phyloP scores from a whole-genome alignment of 441 rosid genomes.

The Jatropha multifida region DNA sequence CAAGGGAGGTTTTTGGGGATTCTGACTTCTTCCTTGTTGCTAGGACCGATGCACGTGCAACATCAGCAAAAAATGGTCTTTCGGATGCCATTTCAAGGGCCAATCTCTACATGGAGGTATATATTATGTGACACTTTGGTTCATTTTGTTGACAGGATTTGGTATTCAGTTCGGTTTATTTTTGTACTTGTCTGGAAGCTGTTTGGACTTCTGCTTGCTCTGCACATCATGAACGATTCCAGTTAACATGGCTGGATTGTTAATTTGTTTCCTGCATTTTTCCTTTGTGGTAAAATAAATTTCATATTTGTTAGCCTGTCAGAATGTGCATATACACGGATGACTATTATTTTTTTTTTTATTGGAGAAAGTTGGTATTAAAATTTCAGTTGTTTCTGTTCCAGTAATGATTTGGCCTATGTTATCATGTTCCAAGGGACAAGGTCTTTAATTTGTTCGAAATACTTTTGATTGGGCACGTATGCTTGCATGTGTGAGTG shows the following conservation, averaged over 20 bases:
- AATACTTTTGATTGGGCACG: not conserved
- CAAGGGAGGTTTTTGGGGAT: conserved; percentile 50
- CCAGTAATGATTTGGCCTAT: not conserved
- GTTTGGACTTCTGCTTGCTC: not conserved
- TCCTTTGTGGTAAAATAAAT: too few species aligned
- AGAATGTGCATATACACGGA: not conserved
- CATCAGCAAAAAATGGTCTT: conserved; percentile 43
- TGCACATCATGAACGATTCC: not conserved
- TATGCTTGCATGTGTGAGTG: too few species aligned
- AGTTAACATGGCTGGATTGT: not conserved
- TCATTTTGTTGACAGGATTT: not conserved
- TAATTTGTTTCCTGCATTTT: too few species aligned
- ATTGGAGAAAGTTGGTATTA: too few species aligned
- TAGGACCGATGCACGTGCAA: conserved; percentile 47
- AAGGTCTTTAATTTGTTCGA: not conserved
- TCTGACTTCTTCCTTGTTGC: conserved; percentile 53
- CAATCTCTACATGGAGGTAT: conserved; percentile 50
- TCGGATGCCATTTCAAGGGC: conserved; percentile 55
- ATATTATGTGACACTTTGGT: not conserved
- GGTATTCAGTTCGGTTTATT: not conserved
- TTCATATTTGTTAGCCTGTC: too few species aligned
- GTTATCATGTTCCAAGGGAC: not conserved
- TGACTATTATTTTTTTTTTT: too few species aligned
- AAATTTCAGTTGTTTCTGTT: not conserved
- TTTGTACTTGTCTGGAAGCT: not conserved